These are phyloP conservation scores for Aspergillus hiratsukae DNA, from an alignment of 2,329 filamentous ascomycete genomes.

Conservation along the genomic window DNA sequence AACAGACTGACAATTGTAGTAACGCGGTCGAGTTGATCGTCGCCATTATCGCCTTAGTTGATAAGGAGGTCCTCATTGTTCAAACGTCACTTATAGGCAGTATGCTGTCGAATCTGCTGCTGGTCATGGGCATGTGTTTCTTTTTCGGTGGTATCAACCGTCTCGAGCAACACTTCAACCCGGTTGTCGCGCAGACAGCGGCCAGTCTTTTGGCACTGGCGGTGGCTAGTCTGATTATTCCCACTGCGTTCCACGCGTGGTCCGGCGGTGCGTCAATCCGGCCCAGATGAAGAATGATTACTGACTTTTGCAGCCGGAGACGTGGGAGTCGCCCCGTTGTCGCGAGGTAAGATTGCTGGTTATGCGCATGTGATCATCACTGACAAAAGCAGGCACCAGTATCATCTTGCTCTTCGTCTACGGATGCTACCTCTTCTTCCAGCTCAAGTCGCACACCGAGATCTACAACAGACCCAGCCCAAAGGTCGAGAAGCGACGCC, in stretches of 20 bases:
- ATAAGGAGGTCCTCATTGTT: constrained; percentile 75
- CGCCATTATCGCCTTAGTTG: constrained; percentile 72
- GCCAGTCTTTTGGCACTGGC: constrained; percentile 74
- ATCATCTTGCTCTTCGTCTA: constrained; percentile 84
- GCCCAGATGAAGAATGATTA: background rate
- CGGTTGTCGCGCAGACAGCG: constrained; percentile 84
- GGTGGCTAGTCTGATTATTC: constrained; percentile 79
- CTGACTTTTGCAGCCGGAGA: constrained; percentile 22
- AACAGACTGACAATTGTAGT: constrained; percentile 31
- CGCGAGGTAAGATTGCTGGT: constrained; percentile 23
- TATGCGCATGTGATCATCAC: background rate
- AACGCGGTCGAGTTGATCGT: constrained; percentile 90
- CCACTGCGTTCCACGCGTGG: constrained; percentile 73
- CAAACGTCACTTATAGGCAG: constrained; percentile 89
- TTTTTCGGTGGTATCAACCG: constrained; percentile 79
- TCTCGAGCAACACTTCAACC: constrained; percentile 82
- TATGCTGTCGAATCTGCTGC: constrained; percentile 83
- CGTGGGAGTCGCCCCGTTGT: constrained; percentile 26
- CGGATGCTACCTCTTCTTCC: constrained; percentile 79
- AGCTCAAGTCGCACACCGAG: constrained; percentile 75
- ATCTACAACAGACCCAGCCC: constrained; percentile 77
- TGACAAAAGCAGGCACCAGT: constrained; percentile 44
- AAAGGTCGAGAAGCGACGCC: constrained; percentile 62
- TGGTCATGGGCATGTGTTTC: constrained; percentile 90
- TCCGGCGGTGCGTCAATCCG: constrained; percentile 30